Evolutionary conservation across 2,329 filamentous ascomycete genomes (phyloP).

Genomic region (Colletotrichum tamarilloi): DNA sequence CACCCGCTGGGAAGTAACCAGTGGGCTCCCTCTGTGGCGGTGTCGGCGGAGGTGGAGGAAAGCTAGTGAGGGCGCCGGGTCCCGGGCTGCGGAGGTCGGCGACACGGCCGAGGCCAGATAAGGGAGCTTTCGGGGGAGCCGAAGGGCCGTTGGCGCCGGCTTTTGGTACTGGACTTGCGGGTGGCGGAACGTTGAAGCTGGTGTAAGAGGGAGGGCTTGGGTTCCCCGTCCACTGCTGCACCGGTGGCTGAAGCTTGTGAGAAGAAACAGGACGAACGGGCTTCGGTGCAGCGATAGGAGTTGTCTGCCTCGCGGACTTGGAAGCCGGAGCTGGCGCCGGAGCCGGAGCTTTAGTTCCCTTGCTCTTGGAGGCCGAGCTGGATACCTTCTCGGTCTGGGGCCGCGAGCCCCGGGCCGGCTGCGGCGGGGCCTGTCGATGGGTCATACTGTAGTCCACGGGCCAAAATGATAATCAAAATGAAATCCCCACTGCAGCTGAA

Average conservation of each 20-base stretch:
- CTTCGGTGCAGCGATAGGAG: constrained; percentile 18
- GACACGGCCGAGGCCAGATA: not conserved
- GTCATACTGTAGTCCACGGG: constrained; percentile 20
- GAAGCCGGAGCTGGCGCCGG: constrained; percentile 3
- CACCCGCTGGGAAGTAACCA: not conserved
- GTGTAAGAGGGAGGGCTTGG: constrained; percentile 24
- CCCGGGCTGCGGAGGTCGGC: constrained; percentile 20
- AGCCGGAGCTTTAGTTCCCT: not conserved
- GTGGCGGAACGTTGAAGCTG: constrained; percentile 26
- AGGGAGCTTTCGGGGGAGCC: not conserved
- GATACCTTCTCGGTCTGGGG: not conserved
- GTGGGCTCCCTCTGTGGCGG: constrained; percentile 11
- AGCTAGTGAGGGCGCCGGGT: constrained; percentile 28
- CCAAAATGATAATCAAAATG: not conserved
- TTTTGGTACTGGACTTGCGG: constrained; percentile 22
- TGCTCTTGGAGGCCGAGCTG: not conserved
- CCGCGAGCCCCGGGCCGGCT: constrained; percentile 23
- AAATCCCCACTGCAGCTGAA: not conserved
- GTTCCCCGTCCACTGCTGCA: constrained; percentile 11
- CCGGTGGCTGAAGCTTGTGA: constrained; percentile 4
- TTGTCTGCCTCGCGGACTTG: constrained; percentile 3
- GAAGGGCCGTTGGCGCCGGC: not conserved
- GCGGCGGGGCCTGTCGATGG: constrained; percentile 3
- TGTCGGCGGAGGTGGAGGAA: constrained; percentile 26
- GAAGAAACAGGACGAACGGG: constrained; percentile 18